Evolutionary conservation across 2,329 filamentous ascomycete genomes (phyloP), one percentile per base, ranked within the genome.

Genomic region (Hypoxylon sp.): DNA sequence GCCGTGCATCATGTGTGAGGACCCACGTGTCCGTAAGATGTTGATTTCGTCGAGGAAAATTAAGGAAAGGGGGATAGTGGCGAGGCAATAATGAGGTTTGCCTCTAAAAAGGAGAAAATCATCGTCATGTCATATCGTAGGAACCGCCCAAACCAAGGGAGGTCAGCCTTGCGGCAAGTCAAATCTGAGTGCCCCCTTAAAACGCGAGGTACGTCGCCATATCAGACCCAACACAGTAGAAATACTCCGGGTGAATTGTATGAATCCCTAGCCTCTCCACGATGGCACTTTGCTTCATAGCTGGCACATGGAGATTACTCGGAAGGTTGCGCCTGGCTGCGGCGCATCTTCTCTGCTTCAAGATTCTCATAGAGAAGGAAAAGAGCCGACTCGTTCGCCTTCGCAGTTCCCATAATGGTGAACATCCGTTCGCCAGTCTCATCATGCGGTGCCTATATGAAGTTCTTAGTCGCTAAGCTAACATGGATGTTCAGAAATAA

Each of bases 401-500:
- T 92, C 67, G 93, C 91, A 68, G 93, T 97, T 74, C 96, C 96
- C 88, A 97, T 98, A 80, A 99, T 99, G 78, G 96, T 99, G 85
- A 99, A 99, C 96, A 99, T 99, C 77, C 96, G 91, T 87, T 99
- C 96, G 73, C 96, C 96, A 67, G 94, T 97, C 74, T 98, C 96
- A 76, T 99, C 96, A 78, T 99, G 96, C 63, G 96, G 94, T 51
- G 94, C 91, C 87, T 90, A 60, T 5, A 31, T 33, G 10, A 52
- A 39, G 29, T 10, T 24, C 35, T 70, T 5, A 72, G 74, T 76
- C 63, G 67, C 53, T 31, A 22, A n/a, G 24, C 46, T 14, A 57
- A 19, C 29, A 39, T 26, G 53, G n/a, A 22, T 44, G 13, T 24
- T 39, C 11, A 26, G 33, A 29, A 51, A 26, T 26, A 19, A 48